Evolutionary conservation across 345 rosid genomes (phyloP), one percentile per base, ranked within the genome.

Genomic region (Euphorbia tirucalli): DNA sequence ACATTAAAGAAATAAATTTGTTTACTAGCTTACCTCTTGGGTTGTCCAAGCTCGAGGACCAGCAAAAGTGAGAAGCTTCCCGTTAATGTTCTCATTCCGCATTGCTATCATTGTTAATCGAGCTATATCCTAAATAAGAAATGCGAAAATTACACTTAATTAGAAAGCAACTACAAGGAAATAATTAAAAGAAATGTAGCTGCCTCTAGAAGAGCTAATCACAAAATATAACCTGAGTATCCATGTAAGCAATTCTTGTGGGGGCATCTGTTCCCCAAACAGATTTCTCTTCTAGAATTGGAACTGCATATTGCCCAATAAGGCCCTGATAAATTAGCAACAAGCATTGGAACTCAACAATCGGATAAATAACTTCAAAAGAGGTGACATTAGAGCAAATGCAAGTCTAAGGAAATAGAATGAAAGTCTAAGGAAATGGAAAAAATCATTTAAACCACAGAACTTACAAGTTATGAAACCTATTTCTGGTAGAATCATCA

Each of bases 221-320:
- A 72, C 56, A 66, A 65, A 46, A 43, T 69, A 32, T 70, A 54
- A 92, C 97, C 89, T 92, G 99, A 19, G 99, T 95, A 75, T 95
- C 98, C 99, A 95, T 92, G 78, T 95, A 95, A 56, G 99, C 97
- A 54, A 92, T 89, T 83, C 97, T 87, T 1, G 97, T 92, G 18
- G 93, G 97, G 49, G 99, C 99, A 83, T 95, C 97, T 0, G 99
- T 95, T 77, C 99, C 99, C 97, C 99, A 95, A 61, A 95, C 97
- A 19, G 99, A 90, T 75, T 95, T 89, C 30, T 95, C 99, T 83
- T 92, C 99, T 24, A 89, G 82, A 74, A 95, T 87, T 22, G 99
- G 99, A 18, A 92, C 97, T 31, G 99, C 97, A 81, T 95, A 95
- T 76, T 95, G 99, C 78, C 97, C 97, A 28, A 95, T 90, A 61